A percentile compares a stretch with the other conserved stretches of the same genome.
These are phyloP conservation scores for Aschersonia sp. DNA, from an alignment of 2,329 filamentous ascomycete species.

Conservation along the genomic window DNA sequence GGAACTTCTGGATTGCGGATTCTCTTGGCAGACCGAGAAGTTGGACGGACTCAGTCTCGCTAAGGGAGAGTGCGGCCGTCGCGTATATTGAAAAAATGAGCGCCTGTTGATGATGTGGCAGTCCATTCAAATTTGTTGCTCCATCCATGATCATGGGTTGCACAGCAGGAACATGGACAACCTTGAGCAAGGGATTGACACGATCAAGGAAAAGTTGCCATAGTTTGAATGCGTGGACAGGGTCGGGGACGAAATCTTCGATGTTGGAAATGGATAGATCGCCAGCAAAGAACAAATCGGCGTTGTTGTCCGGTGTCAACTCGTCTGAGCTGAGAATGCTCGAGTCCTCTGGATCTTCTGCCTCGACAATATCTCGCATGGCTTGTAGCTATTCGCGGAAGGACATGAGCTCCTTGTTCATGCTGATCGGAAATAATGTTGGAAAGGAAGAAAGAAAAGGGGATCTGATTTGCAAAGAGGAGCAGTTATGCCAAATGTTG, in stretches of 20 bases:
- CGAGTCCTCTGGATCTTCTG: slow-evolving; percentile 31
- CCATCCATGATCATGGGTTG: slow-evolving; percentile 53
- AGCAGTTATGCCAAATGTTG: not conserved
- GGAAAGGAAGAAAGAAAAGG: not conserved
- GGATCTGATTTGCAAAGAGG: not conserved
- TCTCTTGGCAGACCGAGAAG: slow-evolving; percentile 34
- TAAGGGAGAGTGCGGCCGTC: slow-evolving; percentile 41
- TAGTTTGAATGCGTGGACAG: slow-evolving; percentile 51
- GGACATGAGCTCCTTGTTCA: not conserved
- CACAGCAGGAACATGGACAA: slow-evolving; percentile 56
- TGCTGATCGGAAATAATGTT: no score
- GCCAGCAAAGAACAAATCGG: slow-evolving; percentile 31
- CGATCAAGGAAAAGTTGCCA: slow-evolving; percentile 66
- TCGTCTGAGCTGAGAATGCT: slow-evolving; percentile 33
- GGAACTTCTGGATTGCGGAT: slow-evolving; percentile 35
- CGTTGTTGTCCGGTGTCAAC: slow-evolving; percentile 35
- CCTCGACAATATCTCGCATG: slow-evolving; percentile 44
- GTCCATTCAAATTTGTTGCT: slow-evolving; percentile 35
- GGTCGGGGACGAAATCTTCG: slow-evolving; percentile 46
- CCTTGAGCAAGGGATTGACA: slow-evolving; percentile 60
- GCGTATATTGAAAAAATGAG: slow-evolving; percentile 53
- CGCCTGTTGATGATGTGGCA: slow-evolving; percentile 45
- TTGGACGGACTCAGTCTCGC: slow-evolving; percentile 37
- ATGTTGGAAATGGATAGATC: slow-evolving; percentile 23
- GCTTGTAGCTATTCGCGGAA: slow-evolving; percentile 30